Conservation (phyloP, 2,329 filamentous ascomycete species). For the Pseudohalonectria lignicola region DNA sequence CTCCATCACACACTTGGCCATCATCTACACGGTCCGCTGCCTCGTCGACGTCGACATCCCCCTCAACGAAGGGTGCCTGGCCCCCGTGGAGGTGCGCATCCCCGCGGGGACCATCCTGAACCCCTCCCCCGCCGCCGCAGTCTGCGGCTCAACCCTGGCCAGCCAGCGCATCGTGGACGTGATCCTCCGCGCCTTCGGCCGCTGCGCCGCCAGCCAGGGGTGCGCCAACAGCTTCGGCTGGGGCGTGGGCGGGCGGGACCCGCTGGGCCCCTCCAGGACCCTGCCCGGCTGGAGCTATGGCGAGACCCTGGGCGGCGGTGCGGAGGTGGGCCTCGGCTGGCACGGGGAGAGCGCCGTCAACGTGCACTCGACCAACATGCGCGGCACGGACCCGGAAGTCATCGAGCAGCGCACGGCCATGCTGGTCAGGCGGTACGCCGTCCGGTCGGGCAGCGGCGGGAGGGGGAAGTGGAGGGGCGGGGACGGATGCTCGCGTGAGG, state of each 20-base stretch:
- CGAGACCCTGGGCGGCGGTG: slow-evolving; percentile 72
- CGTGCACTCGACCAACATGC: slow-evolving; percentile 77
- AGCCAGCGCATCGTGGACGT: slow-evolving; percentile 75
- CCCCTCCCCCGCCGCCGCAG: slow-evolving; percentile 65
- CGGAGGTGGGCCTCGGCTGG: slow-evolving; percentile 63
- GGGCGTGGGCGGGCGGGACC: slow-evolving; percentile 61
- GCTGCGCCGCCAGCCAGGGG: slow-evolving; percentile 69
- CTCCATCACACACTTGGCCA: slow-evolving; percentile 66
- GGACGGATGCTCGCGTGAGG: slow-evolving; percentile 66
- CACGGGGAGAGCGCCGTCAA: slow-evolving; percentile 68
- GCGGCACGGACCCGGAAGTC: slow-evolving; percentile 71
- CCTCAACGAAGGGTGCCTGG: slow-evolving; percentile 75
- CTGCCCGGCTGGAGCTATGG: slow-evolving; percentile 67
- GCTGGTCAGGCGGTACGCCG: slow-evolving; percentile 56
- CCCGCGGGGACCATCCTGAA: slow-evolving; percentile 63
- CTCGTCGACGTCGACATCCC: slow-evolving; percentile 75
- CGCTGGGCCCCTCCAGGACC: slow-evolving; percentile 43
- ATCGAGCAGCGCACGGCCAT: slow-evolving; percentile 71
- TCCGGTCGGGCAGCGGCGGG: slow-evolving; percentile 54
- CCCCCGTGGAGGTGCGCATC: slow-evolving; percentile 64
- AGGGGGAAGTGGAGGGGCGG: slow-evolving; percentile 58
- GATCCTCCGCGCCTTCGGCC: slow-evolving; percentile 68
- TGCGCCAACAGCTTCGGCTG: slow-evolving; percentile 82
- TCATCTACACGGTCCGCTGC: slow-evolving; percentile 76
- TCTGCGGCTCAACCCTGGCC: slow-evolving; percentile 76